phyloP scores from a whole-genome alignment of 495 filamentous ascomycete species.

The Melanomma pulvis-pyrius region DNA sequence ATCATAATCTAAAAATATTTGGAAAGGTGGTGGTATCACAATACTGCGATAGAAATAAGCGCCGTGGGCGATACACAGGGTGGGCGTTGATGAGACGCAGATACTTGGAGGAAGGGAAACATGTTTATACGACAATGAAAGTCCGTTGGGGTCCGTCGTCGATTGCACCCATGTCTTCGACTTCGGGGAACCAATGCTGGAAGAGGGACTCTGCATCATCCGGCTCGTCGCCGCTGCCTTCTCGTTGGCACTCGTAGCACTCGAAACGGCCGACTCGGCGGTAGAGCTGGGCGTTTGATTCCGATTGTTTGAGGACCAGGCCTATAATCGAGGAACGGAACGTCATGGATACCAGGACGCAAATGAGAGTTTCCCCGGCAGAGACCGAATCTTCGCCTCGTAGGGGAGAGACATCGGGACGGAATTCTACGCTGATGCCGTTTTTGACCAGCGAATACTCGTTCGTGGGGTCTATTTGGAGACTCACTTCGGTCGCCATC shows the following conservation, averaged over 20 bases:
- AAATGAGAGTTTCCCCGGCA: slow-evolving; percentile 26
- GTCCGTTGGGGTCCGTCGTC: slow-evolving; percentile 28
- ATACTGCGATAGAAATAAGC: no score
- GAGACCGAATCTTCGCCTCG: slow-evolving; percentile 16
- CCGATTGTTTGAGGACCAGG: slow-evolving; percentile 27
- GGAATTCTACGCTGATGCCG: slow-evolving; percentile 32
- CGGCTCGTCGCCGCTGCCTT: slow-evolving; percentile 15
- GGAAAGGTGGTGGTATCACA: no score
- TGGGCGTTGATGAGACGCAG: no score
- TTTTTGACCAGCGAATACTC: slow-evolving; percentile 27
- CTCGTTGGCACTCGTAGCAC: slow-evolving; percentile 32
- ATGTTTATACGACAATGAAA: slow-evolving; percentile 29
- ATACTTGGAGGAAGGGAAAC: no score
- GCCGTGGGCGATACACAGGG: no score
- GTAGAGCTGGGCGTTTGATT: slow-evolving; percentile 16
- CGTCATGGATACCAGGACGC: slow-evolving; percentile 33
- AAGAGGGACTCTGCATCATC: slow-evolving; percentile 33
- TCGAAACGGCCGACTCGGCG: slow-evolving; percentile 34
- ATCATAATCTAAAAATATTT: no score
- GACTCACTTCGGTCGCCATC: slow-evolving; percentile 29
- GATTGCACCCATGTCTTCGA: slow-evolving; percentile 35
- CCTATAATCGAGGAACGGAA: slow-evolving; percentile 36
- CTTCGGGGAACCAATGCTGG: slow-evolving; percentile 33
- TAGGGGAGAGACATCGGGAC: slow-evolving; percentile 23
- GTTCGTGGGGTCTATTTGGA: slow-evolving; percentile 10